These are phyloP conservation scores for Diutina siamensis DNA, from an alignment of 1,139 yeast species.

Conservation along the genomic window DNA sequence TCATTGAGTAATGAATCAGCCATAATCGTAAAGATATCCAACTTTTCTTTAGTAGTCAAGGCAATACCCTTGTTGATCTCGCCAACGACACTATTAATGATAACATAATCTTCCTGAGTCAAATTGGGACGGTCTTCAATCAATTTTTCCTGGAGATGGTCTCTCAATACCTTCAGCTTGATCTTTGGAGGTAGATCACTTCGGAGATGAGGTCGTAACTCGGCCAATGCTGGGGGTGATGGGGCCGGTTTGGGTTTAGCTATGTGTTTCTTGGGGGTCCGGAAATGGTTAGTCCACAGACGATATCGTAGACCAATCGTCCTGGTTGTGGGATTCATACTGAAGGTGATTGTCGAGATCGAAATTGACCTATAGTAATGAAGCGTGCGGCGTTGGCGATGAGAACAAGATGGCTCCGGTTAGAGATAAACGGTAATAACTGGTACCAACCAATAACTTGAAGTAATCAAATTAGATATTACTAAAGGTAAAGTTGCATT, in stretches of 20 bases:
- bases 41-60: background rate
- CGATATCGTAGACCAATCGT: background rate
- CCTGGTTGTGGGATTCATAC: too few relatives aligned
- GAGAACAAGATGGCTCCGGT: too few relatives aligned
- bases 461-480: too few relatives aligned
- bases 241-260: background rate
- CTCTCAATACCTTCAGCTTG: background rate
- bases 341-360: too few relatives aligned
- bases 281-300: background rate
- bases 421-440: too few relatives aligned
- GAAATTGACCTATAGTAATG: too few relatives aligned
- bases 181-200: slow-evolving; percentile 3
- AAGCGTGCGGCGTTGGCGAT: too few relatives aligned
- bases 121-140: background rate
- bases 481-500: too few relatives aligned
- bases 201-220: background rate
- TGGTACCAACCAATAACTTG: too few relatives aligned
- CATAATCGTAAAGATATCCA: background rate
- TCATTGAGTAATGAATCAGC: background rate
- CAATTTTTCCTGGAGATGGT: background rate
- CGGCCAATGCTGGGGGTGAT: background rate
- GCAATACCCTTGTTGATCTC: slow-evolving; percentile 4
- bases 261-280: background rate
- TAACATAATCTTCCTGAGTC: background rate
- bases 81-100: background rate